These are phyloP conservation scores for Phoenix roebelenii DNA, from an alignment of 176 grass and related monocot species.

Conservation along the genomic window DNA sequence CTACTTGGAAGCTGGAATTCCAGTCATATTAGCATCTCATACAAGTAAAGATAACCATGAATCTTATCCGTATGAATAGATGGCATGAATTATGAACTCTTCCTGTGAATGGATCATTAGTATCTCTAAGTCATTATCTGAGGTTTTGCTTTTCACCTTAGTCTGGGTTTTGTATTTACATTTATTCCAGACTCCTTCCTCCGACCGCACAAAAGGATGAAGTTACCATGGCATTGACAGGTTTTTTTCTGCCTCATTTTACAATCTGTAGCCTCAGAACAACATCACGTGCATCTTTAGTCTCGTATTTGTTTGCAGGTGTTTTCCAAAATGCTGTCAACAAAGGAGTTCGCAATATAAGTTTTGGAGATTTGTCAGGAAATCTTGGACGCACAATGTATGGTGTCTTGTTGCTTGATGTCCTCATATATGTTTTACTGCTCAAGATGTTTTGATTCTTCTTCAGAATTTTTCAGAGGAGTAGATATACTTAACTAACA, in stretches of 20 bases:
- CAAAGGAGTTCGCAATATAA: conserved; percentile 90
- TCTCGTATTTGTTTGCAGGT: conserved; percentile 38
- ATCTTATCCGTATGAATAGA: too few species aligned
- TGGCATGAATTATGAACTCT: too few species aligned
- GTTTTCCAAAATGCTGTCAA: conserved; percentile 98
- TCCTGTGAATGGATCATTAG: too few species aligned
- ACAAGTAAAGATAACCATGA: too few species aligned
- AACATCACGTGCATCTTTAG: conserved; percentile 9
- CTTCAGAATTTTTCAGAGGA: too few species aligned
- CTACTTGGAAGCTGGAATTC: too few species aligned
- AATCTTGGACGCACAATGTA: conserved; percentile 97
- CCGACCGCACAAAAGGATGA: conserved; percentile 84
- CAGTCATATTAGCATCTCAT: too few species aligned
- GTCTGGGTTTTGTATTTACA: background rate
- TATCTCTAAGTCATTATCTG: too few species aligned
- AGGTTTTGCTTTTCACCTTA: too few species aligned
- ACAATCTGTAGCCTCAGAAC: conserved; percentile 9
- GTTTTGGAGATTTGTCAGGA: conserved; percentile 92
- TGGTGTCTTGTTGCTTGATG: conserved; percentile 17
- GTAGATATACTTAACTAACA: too few species aligned
- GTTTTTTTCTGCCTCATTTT: conserved; percentile 26
- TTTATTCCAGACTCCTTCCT: conserved; percentile 76
- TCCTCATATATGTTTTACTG: conserved; percentile 1
- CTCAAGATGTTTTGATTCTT: too few species aligned
- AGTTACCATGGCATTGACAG: conserved; percentile 95